Base-by-base conservation (phyloP, 2,329 filamentous ascomycete genomes). In the Aspergillus nomiae region DNA sequence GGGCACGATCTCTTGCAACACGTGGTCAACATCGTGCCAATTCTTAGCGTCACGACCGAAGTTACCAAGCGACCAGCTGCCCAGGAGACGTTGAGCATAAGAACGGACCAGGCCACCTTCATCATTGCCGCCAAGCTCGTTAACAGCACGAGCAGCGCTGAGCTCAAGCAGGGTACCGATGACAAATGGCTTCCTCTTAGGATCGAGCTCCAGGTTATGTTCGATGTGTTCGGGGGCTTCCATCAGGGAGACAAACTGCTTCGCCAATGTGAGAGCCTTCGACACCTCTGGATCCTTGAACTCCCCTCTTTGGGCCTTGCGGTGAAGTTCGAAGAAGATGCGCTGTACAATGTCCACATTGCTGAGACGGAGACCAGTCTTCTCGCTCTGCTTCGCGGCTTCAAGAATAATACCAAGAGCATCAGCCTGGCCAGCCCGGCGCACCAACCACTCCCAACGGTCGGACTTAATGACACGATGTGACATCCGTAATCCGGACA, bases 81-180 rank as follows among this genome's bases (percentile, higher is more conserved):
- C 74, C 32, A 79, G 56, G 57, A 81, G 70, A 62, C 76, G 77
- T 58, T 71, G 67, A 14, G 75, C 76, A 65, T 82, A 83, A 43
- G 70, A 71, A 28, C 68, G 67, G 32, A 83, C 81, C 34, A 77
- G 73, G 4, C 73, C 74, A 28, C 72, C 72, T n/a, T 71, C 65
- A 66, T 84, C 81, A 41, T 77, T 76, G 2, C 77, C 77, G 4
- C 66, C 74, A 24, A 70, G 66, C 38, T 78, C 65, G 32, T 76
- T 73, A n/a, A 78, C 43, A 3, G 80, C 77, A 45, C 74, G 73
- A n/a, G 80, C 76, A 30, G 82, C 80, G 64, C 76, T 76, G 19
- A 85, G 70, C 58, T 83, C 78, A 9, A 85, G 71, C 21, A 83
- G 63, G 3, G 77, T 70, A 26, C 76, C 81, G 51, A 81, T 74